Conservation (phyloP, 441 rosid species). For the Brassica hybrid region DNA sequence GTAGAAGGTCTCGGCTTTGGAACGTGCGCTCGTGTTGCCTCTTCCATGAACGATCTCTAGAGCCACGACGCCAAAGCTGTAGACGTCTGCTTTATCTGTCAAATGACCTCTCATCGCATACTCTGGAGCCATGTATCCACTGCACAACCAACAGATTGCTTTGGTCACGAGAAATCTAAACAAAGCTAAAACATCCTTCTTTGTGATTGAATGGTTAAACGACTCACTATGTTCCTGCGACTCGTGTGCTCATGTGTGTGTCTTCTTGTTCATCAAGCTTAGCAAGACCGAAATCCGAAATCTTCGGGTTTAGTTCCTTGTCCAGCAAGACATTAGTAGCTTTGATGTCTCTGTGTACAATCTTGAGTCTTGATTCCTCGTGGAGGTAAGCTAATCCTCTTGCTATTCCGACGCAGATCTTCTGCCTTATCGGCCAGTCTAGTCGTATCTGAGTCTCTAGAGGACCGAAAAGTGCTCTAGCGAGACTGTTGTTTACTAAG, state of each 20-base stretch:
- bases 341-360: no score
- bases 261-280: conserved; percentile 85
- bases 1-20: conserved; percentile 68
- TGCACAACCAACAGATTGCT: conserved; percentile 26
- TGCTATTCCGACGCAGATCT: conserved; percentile 68
- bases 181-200: not conserved
- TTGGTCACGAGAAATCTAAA: not conserved
- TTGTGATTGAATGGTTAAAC: conserved; percentile 8
- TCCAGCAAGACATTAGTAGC: no score
- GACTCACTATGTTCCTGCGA: conserved; percentile 86
- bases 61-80: conserved; percentile 79
- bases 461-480: conserved; percentile 74
- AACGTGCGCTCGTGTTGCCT: conserved; percentile 75
- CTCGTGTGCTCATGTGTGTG: conserved; percentile 80
- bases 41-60: conserved; percentile 79
- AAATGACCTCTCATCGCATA: conserved; percentile 91
- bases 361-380: no score
- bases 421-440: conserved; percentile 71
- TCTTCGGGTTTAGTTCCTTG: conserved; percentile 74
- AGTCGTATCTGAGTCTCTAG: conserved; percentile 53
- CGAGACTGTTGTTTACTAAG: conserved; percentile 78
- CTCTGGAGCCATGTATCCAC: conserved; percentile 94
- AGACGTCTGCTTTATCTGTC: conserved; percentile 89
- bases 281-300: conserved; percentile 85
- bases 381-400: conserved; percentile 78